These are phyloP conservation scores for Aphanomyces cochlioides DNA, from an alignment of 352 stramenopile genomes.

Conservation along the genomic window DNA sequence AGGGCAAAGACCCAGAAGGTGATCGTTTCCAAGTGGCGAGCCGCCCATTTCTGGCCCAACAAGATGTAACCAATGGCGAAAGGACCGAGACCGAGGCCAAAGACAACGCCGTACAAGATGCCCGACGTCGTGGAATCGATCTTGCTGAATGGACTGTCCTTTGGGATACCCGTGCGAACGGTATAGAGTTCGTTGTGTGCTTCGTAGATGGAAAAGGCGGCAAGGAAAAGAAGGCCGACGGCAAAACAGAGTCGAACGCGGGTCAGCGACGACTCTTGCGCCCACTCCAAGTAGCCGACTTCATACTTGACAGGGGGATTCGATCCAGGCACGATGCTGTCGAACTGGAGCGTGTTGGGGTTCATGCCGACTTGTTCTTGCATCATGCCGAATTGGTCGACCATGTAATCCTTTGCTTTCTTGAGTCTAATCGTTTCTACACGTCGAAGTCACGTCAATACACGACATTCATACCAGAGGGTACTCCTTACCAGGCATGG, in stretches of 20 bases:
- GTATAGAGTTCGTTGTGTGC: conserved; percentile 38
- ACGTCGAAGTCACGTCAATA: neutral
- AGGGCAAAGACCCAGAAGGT: conserved; percentile 56
- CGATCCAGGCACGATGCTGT: conserved; percentile 35
- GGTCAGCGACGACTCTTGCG: conserved; percentile 44
- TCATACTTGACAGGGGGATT: conserved; percentile 58
- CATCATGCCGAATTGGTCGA: conserved; percentile 71
- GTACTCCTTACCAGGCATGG: neutral
- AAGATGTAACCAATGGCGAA: conserved; percentile 48
- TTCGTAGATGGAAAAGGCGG: conserved; percentile 55
- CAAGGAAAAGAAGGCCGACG: conserved; percentile 55
- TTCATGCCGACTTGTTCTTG: conserved; percentile 73
- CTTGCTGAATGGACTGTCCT: neutral
- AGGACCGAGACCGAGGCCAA: conserved; percentile 53
- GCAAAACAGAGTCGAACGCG: conserved; percentile 62
- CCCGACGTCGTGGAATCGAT: conserved; percentile 38
- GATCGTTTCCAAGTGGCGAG: conserved; percentile 57
- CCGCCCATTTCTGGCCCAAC: neutral
- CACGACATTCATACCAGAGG: neutral
- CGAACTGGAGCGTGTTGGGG: conserved; percentile 51
- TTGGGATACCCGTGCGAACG: conserved; percentile 37
- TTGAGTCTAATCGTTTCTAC: conserved; percentile 77
- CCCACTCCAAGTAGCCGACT: conserved; percentile 54
- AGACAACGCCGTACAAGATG: conserved; percentile 49
- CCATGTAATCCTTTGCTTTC: conserved; percentile 74